Evolutionary conservation across 768 basidiomycete species (phyloP), one percentile per base, ranked within the genome.

Genomic region (Ephemerocybe angulata): DNA sequence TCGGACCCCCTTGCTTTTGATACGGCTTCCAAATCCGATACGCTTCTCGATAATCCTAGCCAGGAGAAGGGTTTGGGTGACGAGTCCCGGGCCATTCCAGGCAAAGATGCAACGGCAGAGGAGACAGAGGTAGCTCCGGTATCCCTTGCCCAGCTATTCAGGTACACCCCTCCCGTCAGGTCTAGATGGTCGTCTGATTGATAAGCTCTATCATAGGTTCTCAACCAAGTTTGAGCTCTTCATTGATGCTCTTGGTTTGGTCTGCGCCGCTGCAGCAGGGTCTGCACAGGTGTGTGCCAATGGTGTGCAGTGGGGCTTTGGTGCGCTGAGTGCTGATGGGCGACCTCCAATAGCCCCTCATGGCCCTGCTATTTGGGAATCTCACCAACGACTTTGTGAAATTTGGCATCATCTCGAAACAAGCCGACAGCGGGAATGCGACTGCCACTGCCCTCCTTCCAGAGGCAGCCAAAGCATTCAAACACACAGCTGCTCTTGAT

Each of bases 361-460:
- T 87, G 82, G 80, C 79, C 61, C 68, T 93, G 52, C 75, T 93
- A 31, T 93, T 93, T 65, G 90, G 90, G 31, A 79, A 79, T 29
- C 80, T 91, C 50, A 83, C 83, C 0, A 74, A 85, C 55, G 65
- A 74, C 29, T 88, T 88, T 64, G 83, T 88, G 58, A 19, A 47
- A 1, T 88, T 88, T 59, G 72, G 72, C 11, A 54, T 28, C 0
- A 56, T 64, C 12, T 21, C 72, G 12, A 59, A 60, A 1, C 15
- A 59, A 2, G 54, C 62, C 2, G 46, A 66, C 12, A 41, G 33
- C 1, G 65, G 67, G 3, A 43, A 72, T 33, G 50, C 66, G 53
- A 27, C 65, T 6, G 68, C 66, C 15, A 65, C 60, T 12, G 64
- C 64, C 0, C 38, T 58, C 2, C 55, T 70, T 5, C 44, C 63